Conservation (phyloP, 2,329 filamentous ascomycete species). For the Pseudogymnoascus sp. region DNA sequence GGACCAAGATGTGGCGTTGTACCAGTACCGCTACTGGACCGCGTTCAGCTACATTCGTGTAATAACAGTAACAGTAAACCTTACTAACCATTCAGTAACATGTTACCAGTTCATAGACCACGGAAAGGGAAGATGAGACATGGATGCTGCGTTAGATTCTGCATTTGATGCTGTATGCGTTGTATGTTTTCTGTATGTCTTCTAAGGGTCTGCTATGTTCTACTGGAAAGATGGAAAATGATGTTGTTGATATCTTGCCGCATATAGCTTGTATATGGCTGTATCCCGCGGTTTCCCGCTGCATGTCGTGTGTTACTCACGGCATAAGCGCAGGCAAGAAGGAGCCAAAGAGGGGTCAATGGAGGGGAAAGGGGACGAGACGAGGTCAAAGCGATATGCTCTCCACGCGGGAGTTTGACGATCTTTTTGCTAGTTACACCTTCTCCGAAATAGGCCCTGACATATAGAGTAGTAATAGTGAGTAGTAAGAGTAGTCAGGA, state of each 20-base stretch:
- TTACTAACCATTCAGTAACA: neutral
- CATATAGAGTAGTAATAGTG: too few relatives aligned
- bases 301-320: neutral
- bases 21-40: neutral
- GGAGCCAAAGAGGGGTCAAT: neutral
- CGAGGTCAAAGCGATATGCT: neutral
- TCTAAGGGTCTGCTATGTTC: neutral
- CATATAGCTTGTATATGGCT: neutral
- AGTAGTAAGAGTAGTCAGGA: too few relatives aligned
- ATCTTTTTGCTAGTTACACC: neutral
- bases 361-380: neutral
- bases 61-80: too few relatives aligned
- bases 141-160: neutral
- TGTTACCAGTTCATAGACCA: neutral
- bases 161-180: slow-evolving; percentile 3
- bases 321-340: neutral
- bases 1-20: neutral
- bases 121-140: neutral
- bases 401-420: neutral
- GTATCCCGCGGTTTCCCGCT: neutral
- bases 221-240: neutral
- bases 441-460: neutral
- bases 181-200: neutral
- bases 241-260: neutral
- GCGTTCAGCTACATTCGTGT: neutral